Conservation (phyloP, 495 filamentous ascomycete genomes). For the Talaromyces nanjingensis region DNA sequence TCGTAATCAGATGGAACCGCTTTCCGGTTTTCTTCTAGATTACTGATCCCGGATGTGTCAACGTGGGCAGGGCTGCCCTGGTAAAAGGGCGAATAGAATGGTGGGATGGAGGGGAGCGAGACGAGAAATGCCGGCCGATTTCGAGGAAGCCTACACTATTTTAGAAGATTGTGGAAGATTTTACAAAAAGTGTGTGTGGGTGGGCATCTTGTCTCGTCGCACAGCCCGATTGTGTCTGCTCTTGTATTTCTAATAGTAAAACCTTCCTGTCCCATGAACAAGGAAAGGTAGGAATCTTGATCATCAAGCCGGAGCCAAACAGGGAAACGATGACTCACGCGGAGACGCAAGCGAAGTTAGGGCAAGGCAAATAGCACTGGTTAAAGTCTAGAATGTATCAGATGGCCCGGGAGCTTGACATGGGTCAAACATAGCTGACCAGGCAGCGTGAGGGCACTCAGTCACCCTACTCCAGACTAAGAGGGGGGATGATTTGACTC, state of each 20-base stretch:
- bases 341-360: conserved; percentile 5
- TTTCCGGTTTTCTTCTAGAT: conserved; percentile 5
- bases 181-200: conserved; percentile 15
- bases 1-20: not conserved
- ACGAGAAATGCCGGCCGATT: not conserved
- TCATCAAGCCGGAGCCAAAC: conserved; percentile 5
- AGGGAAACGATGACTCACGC: conserved; percentile 12
- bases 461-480: not conserved
- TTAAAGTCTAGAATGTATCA: conserved; percentile 34
- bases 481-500: conserved; percentile 7
- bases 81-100: conserved; percentile 1
- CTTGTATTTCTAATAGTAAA: not conserved
- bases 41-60: conserved; percentile 1
- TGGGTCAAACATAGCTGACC: conserved; percentile 5
- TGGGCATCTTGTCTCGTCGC: conserved; percentile 15
- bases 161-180: conserved; percentile 5
- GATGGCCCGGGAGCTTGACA: conserved; percentile 19
- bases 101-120: not conserved
- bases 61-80: not conserved
- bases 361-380: not conserved
- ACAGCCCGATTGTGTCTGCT: conserved; percentile 13
- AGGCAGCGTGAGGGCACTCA: conserved; percentile 8
- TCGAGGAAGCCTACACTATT: conserved; percentile 2
- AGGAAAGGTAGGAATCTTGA: conserved; percentile 10
- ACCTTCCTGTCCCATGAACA: conserved; percentile 21